Conservation (phyloP, 139 green algal species). For the Gonium pectorale region DNA sequence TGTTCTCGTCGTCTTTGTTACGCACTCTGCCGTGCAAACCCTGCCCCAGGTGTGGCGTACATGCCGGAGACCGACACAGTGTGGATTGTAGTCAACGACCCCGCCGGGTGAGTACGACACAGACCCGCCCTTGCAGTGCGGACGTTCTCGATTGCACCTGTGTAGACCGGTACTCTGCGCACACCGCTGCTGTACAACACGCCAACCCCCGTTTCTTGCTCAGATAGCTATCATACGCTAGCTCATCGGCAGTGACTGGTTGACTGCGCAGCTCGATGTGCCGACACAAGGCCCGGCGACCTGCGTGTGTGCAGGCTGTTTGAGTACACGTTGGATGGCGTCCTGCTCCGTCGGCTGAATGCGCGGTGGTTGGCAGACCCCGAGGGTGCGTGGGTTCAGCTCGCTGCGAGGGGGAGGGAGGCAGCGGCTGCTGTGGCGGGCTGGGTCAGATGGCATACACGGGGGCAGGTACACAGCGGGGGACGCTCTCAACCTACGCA, state of each 20-base stretch:
- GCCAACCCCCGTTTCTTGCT: too few relatives aligned
- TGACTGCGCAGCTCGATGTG: not conserved
- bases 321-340: not conserved
- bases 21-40: not conserved
- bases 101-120: not conserved
- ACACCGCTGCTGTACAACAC: not conserved
- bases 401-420: too few relatives aligned
- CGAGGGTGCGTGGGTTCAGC: constrained; percentile 15
- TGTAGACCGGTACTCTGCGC: too few relatives aligned
- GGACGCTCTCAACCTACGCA: not conserved
- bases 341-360: not conserved
- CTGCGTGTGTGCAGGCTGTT: not conserved
- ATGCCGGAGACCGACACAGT: constrained; percentile 29
- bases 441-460: too few relatives aligned
- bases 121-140: too few relatives aligned
- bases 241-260: too few relatives aligned
- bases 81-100: constrained; percentile 27
- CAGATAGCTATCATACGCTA: too few relatives aligned
- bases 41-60: constrained; percentile 23
- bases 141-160: too few relatives aligned
- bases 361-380: constrained; percentile 7
- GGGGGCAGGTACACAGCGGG: not conserved
- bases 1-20: too few relatives aligned
- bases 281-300: not conserved
- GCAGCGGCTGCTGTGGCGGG: not conserved